These are phyloP conservation scores for Stygiomarasmius scandens DNA, from an alignment of 1,284 basidiomycete species.

Conservation along the genomic window DNA sequence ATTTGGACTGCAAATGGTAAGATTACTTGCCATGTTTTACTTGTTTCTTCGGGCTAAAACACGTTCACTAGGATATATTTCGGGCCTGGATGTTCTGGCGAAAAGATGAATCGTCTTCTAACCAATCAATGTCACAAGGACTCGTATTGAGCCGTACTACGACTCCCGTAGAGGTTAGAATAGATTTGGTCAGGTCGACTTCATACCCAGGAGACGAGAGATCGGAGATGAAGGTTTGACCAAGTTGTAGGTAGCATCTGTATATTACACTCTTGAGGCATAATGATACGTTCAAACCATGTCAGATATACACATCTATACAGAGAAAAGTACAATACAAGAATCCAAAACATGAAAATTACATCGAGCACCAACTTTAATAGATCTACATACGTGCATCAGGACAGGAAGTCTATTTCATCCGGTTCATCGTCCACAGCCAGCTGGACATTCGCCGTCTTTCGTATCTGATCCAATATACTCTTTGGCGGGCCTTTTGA, in stretches of 20 bases:
- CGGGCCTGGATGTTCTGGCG: not conserved
- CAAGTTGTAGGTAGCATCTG: no score
- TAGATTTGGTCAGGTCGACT: not conserved
- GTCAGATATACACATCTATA: no score
- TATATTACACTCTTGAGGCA: no score
- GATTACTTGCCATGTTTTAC: not conserved
- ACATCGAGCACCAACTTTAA: no score
- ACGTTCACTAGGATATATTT: not conserved
- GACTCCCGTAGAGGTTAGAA: not conserved
- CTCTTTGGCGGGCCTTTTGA: constrained; percentile 14
- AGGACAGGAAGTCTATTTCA: constrained; percentile 15
- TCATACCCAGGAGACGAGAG: not conserved
- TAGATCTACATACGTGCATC: no score
- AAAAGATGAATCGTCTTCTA: not conserved
- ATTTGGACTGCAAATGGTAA: constrained; percentile 15
- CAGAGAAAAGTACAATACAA: no score
- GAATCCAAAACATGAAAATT: no score
- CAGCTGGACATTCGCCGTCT: constrained; percentile 3
- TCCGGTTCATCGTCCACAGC: constrained; percentile 14
- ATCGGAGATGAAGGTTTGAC: not conserved
- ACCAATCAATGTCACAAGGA: not conserved
- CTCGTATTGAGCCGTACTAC: not conserved
- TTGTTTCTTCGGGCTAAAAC: not conserved
- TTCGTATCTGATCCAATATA: constrained; percentile 14
- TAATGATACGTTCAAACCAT: no score